A percentile compares a stretch with the other conserved stretches of the same genome.
These are phyloP conservation scores for Beauveria sp. DNA, from an alignment of 2,329 filamentous ascomycete species.

Conservation along the genomic window DNA sequence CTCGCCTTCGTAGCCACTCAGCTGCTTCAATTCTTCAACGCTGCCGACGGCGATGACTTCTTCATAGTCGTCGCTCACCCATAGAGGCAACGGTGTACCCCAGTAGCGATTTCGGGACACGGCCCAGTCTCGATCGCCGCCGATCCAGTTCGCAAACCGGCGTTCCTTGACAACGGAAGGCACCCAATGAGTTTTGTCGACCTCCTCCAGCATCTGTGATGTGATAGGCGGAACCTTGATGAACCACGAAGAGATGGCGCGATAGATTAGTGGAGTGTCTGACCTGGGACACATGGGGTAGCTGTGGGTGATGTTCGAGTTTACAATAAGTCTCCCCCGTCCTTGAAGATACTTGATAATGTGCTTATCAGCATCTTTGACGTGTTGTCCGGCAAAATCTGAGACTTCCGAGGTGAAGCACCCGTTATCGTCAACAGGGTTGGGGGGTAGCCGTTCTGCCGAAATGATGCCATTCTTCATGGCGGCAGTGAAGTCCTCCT, in stretches of 20 bases:
- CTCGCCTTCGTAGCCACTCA: constrained; percentile 81
- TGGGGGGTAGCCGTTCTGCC: constrained; percentile 56
- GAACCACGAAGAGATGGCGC: constrained; percentile 23
- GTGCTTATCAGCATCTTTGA: constrained; percentile 21
- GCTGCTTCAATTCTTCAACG: constrained; percentile 70
- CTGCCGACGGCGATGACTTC: constrained; percentile 84
- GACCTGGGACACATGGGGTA: constrained; percentile 17
- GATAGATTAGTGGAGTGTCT: constrained; percentile 21
- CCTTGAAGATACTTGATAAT: constrained; percentile 16
- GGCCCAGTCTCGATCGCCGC: constrained; percentile 2
- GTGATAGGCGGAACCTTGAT: constrained; percentile 17
- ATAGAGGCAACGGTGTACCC: constrained; percentile 88
- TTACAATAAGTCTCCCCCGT: too few relatives aligned
- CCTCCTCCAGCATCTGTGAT: constrained; percentile 16
- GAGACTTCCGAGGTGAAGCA: constrained; percentile 20
- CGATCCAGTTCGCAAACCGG: constrained; percentile 21
- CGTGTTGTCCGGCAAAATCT: constrained; percentile 20
- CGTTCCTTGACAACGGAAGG: constrained; percentile 20
- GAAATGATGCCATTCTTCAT: constrained; percentile 57
- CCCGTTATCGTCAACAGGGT: constrained; percentile 56
- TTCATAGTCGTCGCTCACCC: constrained; percentile 83
- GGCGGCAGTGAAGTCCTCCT: constrained; percentile 52
- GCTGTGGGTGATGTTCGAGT: too few relatives aligned
- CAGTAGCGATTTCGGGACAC: constrained; percentile 50
- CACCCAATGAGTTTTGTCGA: constrained; percentile 17